A percentile compares a stretch with the other conserved stretches of the same genome.
Conservation (phyloP, 2,329 filamentous ascomycete species). For the Fusarium sp. region DNA sequence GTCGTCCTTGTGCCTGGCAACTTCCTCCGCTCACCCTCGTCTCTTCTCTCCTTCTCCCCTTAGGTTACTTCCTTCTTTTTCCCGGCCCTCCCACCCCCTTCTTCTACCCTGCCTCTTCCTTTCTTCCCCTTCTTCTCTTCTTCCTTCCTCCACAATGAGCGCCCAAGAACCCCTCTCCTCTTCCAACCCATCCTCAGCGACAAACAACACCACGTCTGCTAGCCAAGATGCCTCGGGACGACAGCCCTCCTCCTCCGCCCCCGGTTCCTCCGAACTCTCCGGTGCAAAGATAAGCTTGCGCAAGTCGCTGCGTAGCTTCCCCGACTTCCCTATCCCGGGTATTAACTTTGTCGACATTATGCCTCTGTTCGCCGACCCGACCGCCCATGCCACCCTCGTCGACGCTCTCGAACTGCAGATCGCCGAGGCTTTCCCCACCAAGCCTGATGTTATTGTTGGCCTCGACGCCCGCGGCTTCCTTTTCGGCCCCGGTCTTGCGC, state of each 20-base stretch:
- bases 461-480: conserved; percentile 95
- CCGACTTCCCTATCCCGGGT: conserved; percentile 90
- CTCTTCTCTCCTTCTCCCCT: conserved; percentile 45
- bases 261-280: conserved; percentile 73
- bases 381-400: conserved; percentile 79
- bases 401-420: conserved; percentile 88
- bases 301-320: conserved; percentile 81
- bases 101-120: conserved; percentile 42
- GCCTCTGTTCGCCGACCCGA: conserved; percentile 86
- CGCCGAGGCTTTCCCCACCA: conserved; percentile 68
- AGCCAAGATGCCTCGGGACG: conserved; percentile 69
- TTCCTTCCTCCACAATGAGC: conserved; percentile 51
- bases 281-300: conserved; percentile 77
- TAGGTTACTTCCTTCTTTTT: conserved; percentile 46
- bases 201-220: conserved; percentile 46
- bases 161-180: conserved; percentile 42
- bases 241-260: conserved; percentile 70
- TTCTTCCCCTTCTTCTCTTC: conserved; percentile 43
- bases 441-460: conserved; percentile 90
- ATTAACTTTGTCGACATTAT: conserved; percentile 99
- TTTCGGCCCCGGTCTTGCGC: conserved; percentile 89
- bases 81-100: conserved; percentile 45
- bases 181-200: conserved; percentile 42
- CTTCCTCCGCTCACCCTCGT: conserved; percentile 42
- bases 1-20: conserved; percentile 38